Evolutionary conservation across 2,329 filamentous ascomycete species (phyloP).

Genomic region (Cryphonectria nitschkei): DNA sequence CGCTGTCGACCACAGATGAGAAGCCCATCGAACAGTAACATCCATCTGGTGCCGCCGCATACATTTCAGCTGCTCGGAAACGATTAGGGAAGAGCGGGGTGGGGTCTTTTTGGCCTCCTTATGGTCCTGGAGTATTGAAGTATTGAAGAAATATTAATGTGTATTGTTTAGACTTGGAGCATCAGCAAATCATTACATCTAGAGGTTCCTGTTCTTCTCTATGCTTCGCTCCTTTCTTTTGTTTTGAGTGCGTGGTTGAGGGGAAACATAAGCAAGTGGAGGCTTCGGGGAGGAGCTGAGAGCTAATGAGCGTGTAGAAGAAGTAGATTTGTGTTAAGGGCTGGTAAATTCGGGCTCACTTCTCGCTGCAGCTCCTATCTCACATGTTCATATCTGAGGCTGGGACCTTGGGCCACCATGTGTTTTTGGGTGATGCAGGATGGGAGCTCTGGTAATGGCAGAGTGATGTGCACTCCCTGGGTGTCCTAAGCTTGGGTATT

Average conservation of each 20-base stretch:
- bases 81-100: background rate
- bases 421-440: background rate
- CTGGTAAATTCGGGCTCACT: background rate
- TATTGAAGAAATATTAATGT: conserved; percentile 21
- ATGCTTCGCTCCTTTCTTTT: background rate
- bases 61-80: background rate
- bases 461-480: background rate
- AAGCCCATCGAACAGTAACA: background rate
- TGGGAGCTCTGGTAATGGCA: background rate
- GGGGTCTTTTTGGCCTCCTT: background rate
- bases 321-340: too few species aligned
- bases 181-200: background rate
- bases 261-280: background rate
- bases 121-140: background rate
- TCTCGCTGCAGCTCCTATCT: background rate
- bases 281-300: background rate
- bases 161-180: conserved; percentile 21
- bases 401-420: background rate
- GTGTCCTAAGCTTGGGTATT: background rate
- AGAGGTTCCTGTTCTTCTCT: background rate
- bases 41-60: background rate
- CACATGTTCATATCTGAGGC: background rate
- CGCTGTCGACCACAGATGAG: conserved; percentile 18
- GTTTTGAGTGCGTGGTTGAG: too few species aligned
- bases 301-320: background rate